Evolutionary conservation across 2,329 filamentous ascomycete species (phyloP), one percentile per base, ranked within the genome.

Genomic region (Diaporthe australafricana): DNA sequence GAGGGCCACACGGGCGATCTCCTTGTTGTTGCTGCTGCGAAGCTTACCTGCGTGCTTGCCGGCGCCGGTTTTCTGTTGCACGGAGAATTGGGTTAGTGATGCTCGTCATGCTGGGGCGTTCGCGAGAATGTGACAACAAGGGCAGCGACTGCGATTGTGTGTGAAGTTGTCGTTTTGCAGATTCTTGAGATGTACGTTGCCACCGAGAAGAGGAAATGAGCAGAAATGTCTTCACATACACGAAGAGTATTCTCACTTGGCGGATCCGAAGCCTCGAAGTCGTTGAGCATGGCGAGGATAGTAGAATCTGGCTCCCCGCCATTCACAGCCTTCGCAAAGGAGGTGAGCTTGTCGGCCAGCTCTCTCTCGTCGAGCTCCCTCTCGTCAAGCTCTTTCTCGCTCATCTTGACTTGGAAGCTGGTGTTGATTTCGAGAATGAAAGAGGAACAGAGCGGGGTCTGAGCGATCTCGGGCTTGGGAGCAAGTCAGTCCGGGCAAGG

Each of bases 191-290:
- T n/a, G 22, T 16, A n/a, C 14, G 20, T 38, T 11, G 50, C 42
- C 45, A 30, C 60, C 14, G 60, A 20, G 27, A 30, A 38, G 45
- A 27, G 45, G 5, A 3, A 3, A 27, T 22, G 4, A 8, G 8
- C 12, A 32, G 16, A 22, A 70, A 22, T 30, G 45, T 22, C 16
- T 48, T 30, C 53, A 86, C 89, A 77, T 85, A 92, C 93, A 79
- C 96, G 91, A 75, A 99, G 87, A 77, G 98, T 89, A 77, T 98
- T 94, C 83, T 99, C 96, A 3, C 94, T 96, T 12, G 95, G 93
- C 57, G 90, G 89, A 45, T 96, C 91, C 74, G 94, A 93, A 78
- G 92, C 91, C 84, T 96, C 94, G 48, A 98, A 87, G 65, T 92
- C 90, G 77, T 92, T 91, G 68, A 99, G 86, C 74, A 98, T 87